Base-by-base conservation (phyloP, 768 basidiomycete genomes). In the Suillus clintonianus region DNA sequence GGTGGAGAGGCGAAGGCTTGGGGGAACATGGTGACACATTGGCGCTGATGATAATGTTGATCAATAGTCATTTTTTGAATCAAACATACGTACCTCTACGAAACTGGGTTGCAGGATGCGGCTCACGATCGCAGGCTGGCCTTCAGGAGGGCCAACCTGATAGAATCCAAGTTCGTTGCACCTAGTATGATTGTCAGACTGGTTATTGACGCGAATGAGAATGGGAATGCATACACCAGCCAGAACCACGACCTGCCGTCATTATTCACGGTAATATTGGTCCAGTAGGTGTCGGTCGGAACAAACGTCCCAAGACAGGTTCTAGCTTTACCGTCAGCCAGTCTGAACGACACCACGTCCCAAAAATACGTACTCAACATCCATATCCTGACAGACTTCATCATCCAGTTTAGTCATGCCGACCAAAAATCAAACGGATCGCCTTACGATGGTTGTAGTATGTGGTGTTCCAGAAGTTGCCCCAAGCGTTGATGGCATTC, bases 161-260 rank as follows among this genome's bases (percentile, higher is more conserved):
- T 70, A 78, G 62, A 64, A 89, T 34, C 90, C 90, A 1, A 92
- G 81, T 75, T 91, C 83, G 68, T 89, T 90, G 69, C 90, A 91
- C 4, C 88, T 89, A 39, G 50, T 22, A 45, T 57, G 27, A 61
- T 51, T 47, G 43, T 63, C 54, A 55, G 54, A 55, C 36, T 24
- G 17, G 32, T n/a, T 59, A 55, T n/a, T 2, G 57, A 24, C 7
- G 32, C 27, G 11, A 5, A 59, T 36, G 13, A 15, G 22, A 5
- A 59, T 36, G 13, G 9, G 22, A 36, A 55, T 34, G 71, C 82
- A 63, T 74, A 83, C 88, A 87, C 83, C 69, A 89, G 84, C 90
- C 90, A 91, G 63, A 77, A 73, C 89, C 90, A 92, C 4, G 90
- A 89, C 27, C 90, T 83, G 4, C 60, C 64, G 0, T 78, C 61